A percentile compares a stretch with the other conserved stretches of the same genome.
phyloP scores from a whole-genome alignment of 2,329 filamentous ascomycete genomes.

The Colletotrichum sansevieriae region DNA sequence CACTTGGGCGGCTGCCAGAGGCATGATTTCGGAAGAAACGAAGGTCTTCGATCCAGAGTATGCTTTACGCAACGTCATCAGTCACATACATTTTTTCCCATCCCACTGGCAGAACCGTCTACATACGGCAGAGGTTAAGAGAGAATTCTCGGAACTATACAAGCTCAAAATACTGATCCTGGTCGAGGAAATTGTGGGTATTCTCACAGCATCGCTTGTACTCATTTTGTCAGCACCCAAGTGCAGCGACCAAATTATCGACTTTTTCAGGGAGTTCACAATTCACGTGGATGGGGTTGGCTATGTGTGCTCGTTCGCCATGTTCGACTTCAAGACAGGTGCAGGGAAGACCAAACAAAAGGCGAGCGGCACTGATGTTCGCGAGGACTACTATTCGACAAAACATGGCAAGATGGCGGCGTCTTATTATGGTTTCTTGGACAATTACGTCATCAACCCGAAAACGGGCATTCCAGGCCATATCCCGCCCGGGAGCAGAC shows the following conservation, averaged over 20 bases:
- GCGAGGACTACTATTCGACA: slow-evolving; percentile 93
- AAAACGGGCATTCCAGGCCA: slow-evolving; percentile 75
- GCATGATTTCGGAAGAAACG: slow-evolving; percentile 88
- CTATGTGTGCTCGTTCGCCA: slow-evolving; percentile 96
- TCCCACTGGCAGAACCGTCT: slow-evolving; percentile 88
- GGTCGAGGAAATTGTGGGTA: slow-evolving; percentile 90
- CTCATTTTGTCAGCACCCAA: slow-evolving; percentile 88
- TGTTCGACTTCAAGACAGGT: slow-evolving; percentile 95
- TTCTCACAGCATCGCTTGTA: slow-evolving; percentile 91
- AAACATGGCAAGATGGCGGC: slow-evolving; percentile 99
- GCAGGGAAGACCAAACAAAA: slow-evolving; percentile 60
- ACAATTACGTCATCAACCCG: slow-evolving; percentile 86
- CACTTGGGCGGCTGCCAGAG: slow-evolving; percentile 86
- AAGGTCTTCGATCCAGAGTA: slow-evolving; percentile 93
- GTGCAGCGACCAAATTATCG: slow-evolving; percentile 92
- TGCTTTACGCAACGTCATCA: slow-evolving; percentile 87
- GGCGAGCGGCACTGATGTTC: slow-evolving; percentile 68
- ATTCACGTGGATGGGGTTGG: slow-evolving; percentile 96
- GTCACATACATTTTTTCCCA: slow-evolving; percentile 93
- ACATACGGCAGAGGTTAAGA: slow-evolving; percentile 94
- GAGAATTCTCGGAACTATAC: slow-evolving; percentile 90
- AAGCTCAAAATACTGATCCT: slow-evolving; percentile 94
- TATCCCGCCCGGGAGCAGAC: slow-evolving; percentile 65
- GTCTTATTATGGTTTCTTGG: slow-evolving; percentile 94
- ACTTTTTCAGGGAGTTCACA: slow-evolving; percentile 98